phyloP scores from a whole-genome alignment of 768 basidiomycete species.

The Lactifluus pinguis region DNA sequence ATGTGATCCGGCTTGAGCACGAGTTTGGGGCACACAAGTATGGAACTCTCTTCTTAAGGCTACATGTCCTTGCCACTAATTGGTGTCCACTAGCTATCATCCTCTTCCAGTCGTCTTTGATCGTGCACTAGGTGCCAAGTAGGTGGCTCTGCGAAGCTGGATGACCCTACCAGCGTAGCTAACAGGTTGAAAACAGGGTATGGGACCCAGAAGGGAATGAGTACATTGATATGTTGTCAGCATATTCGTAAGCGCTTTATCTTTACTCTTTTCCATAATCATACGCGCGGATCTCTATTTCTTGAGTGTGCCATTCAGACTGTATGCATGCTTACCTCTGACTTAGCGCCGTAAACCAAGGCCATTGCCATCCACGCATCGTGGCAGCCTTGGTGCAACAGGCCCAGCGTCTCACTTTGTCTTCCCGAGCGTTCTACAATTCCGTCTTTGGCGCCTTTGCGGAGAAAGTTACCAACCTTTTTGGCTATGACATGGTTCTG shows the following conservation, averaged over 20 bases:
- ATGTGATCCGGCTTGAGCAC: constrained; percentile 75
- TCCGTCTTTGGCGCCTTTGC: constrained; percentile 87
- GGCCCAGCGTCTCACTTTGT: constrained; percentile 83
- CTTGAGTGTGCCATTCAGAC: neutral
- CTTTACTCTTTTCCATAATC: constrained; percentile 5
- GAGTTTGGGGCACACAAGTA: constrained; percentile 85
- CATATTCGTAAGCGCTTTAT: constrained; percentile 71
- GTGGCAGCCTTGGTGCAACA: constrained; percentile 74
- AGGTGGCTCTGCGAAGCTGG: constrained; percentile 37
- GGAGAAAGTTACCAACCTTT: constrained; percentile 69
- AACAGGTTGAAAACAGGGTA: constrained; percentile 37
- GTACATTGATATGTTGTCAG: constrained; percentile 97
- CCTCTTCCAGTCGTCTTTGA: constrained; percentile 94
- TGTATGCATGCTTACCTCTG: neutral
- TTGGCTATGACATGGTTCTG: constrained; percentile 90
- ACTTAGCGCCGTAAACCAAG: constrained; percentile 81
- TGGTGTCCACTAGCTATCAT: constrained; percentile 61
- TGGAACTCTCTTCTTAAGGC: constrained; percentile 27
- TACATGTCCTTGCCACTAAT: neutral
- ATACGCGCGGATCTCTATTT: neutral
- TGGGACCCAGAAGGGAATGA: constrained; percentile 94
- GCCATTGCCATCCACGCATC: constrained; percentile 89
- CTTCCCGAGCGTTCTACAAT: constrained; percentile 95
- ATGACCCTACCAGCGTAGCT: constrained; percentile 13
- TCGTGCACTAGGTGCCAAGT: constrained; percentile 81